Evolutionary conservation across 2,329 filamentous ascomycete genomes (phyloP), one percentile per base, ranked within the genome.

Genomic region (Hymenoscyphus repandus): DNA sequence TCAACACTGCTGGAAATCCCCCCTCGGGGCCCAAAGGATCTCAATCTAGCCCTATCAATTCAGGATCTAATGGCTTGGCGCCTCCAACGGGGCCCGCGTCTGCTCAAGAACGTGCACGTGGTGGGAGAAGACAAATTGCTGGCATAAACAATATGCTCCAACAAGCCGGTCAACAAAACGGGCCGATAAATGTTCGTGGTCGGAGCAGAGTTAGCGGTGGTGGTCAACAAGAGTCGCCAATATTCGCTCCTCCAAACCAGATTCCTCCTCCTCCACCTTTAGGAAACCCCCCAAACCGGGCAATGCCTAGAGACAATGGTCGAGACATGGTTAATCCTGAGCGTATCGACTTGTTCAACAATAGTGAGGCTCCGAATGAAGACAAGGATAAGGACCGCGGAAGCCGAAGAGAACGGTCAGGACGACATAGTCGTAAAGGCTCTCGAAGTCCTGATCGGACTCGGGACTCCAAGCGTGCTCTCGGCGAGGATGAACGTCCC

Each of bases 71-170:
- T 47, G 58, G 59, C 5, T 47, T 65, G 15, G 53, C 55, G 20
- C 57, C 64, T 18, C 64, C 66, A 32, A 67, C 65, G 10, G 66
- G 65, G 6, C 64, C 65, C 40, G 58, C 66, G 31, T 66, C 63
- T n/a, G 53, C 58, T 27, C 60, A 45, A n/a, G 64, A 67, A 39
- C 61, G 66, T 44, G 58, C 52, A 27, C 53, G 64, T 41, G 60
- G 62, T 17, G 68, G 62, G 56, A 58, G 72, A 48, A 65, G 80
- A 51, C 78, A 83, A 58, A 69, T 85, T 30, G 75, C 75, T 11
- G 76, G 77, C 41, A 83, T 85, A 52, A 81, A 83, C 58, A 80
- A 68, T 54, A 79, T 74, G 45, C 70, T 83, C 3, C 75, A 78
- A 56, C 74, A 78, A 63, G 72, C 73, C 1, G 74, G 61, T 62